Percentiles rank a stretch among this genome's conserved stretches.
Conservation (phyloP, 2,329 filamentous ascomycete genomes). For the Leptodontidium sp. region DNA sequence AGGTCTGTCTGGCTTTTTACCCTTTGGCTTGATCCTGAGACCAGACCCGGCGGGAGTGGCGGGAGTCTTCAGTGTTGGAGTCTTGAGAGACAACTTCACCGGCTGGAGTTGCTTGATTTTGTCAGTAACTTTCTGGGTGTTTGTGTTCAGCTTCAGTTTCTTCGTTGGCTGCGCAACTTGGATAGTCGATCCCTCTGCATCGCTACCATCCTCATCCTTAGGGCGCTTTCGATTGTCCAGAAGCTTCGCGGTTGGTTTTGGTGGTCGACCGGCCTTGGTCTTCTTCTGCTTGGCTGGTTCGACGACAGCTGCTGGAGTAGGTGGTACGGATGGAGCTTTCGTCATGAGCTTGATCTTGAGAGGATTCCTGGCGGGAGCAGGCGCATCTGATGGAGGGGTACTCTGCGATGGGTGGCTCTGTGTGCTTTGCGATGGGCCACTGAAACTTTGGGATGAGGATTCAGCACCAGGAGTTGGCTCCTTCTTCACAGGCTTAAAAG, state of each 20-base stretch:
- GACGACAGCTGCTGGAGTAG: conserved; percentile 21
- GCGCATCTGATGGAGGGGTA: conserved; percentile 32
- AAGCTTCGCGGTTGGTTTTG: conserved; percentile 66
- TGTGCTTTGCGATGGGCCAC: conserved; percentile 14
- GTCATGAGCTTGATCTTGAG: conserved; percentile 45
- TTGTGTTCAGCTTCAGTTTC: conserved; percentile 58
- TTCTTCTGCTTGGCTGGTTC: conserved; percentile 48
- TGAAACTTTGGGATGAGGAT: conserved; percentile 18
- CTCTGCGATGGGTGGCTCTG: conserved; percentile 24
- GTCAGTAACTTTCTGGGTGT: conserved; percentile 4
- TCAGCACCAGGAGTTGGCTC: conserved; percentile 4
- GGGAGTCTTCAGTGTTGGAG: conserved; percentile 40
- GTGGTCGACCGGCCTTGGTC: conserved; percentile 66
- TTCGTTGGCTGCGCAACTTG: conserved; percentile 40
- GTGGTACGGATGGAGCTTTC: conserved; percentile 9
- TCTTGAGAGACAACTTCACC: conserved; percentile 15
- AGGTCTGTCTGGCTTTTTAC: conserved; percentile 72
- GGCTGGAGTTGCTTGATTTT: conserved; percentile 28
- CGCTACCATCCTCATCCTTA: conserved; percentile 62
- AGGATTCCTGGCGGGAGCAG: conserved; percentile 25
- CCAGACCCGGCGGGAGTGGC: conserved; percentile 45
- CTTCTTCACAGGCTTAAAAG: background rate
- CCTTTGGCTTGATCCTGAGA: conserved; percentile 69
- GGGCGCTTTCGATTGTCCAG: conserved; percentile 65
- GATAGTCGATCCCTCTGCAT: conserved; percentile 49